These are phyloP conservation scores for Ploettnerulaceae sp. DNA, from an alignment of 2,329 filamentous ascomycete species.

Conservation along the genomic window DNA sequence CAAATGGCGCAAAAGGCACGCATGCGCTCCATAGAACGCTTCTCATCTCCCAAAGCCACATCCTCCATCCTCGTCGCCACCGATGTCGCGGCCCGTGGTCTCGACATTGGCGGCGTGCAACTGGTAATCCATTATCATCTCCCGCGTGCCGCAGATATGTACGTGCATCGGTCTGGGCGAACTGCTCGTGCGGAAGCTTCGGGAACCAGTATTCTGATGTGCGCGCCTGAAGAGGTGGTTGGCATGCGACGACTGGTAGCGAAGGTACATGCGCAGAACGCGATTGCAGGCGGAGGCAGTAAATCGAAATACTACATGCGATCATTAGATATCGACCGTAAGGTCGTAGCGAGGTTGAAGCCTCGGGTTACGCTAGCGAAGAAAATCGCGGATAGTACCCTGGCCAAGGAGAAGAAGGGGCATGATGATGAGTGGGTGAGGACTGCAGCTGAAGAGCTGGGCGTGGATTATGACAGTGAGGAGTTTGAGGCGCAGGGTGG, in stretches of 20 bases:
- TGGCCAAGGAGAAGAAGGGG: slow-evolving; percentile 82
- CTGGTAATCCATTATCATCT: slow-evolving; percentile 94
- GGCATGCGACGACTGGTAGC: slow-evolving; percentile 78
- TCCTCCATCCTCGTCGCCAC: slow-evolving; percentile 78
- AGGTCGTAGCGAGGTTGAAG: slow-evolving; percentile 70
- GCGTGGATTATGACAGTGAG: slow-evolving; percentile 88
- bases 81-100: slow-evolving; percentile 86
- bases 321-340: slow-evolving; percentile 78
- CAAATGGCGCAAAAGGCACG: slow-evolving; percentile 96
- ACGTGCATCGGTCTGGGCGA: slow-evolving; percentile 91
- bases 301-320: slow-evolving; percentile 65
- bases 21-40: slow-evolving; percentile 85
- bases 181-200: slow-evolving; percentile 77
- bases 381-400: slow-evolving; percentile 72
- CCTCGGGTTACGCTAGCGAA: slow-evolving; percentile 78
- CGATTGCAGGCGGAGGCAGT: slow-evolving; percentile 36
- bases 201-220: slow-evolving; percentile 82
- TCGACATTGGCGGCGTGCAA: slow-evolving; percentile 88
- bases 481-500: slow-evolving; percentile 65
- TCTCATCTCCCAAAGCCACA: slow-evolving; percentile 57
- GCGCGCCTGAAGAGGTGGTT: slow-evolving; percentile 83
- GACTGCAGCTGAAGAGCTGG: slow-evolving; percentile 82
- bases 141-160: slow-evolving; percentile 83
- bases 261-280: slow-evolving; percentile 71
- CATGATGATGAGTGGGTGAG: slow-evolving; percentile 82